Base-by-base conservation (phyloP, 306 rosid species). In the Psophocarpus tetragonolobus region DNA sequence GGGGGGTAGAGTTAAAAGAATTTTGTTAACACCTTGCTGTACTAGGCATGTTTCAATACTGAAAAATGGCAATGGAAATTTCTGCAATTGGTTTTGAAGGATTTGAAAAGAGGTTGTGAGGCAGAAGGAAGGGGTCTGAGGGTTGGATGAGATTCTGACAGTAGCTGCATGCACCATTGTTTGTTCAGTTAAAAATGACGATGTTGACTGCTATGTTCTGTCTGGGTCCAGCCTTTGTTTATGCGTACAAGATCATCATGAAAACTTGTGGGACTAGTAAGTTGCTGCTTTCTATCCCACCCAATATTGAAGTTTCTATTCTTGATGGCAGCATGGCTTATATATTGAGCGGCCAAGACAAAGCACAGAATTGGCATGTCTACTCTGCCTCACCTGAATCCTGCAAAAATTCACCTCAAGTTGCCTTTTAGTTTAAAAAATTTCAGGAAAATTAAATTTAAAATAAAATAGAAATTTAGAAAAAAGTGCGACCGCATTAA, bases 41-140 rank as follows among this genome's bases (percentile, higher is more conserved):
- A n/a, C n/a, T n/a, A n/a, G n/a, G n/a, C n/a, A n/a, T n/a, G 24
- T 38, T 44, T 67, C 26, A 51, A 2, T 36, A 36, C 77, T 67
- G 82, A 73, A 78, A 29, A 68, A 64, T 79, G 68, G 80, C 86
- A 17, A 63, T 86, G 90, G 70, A 73, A 4, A 87, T 80, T 56
- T 88, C 94, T 57, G 89, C 92, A 9, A 88, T 90, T 33, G 94
- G 94, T 75, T 90, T 90, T 15, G 94, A 90, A 85, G 94, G 94
- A 2, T 90, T 54, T 1, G 94, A 90, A 30, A 90, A 90, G 82
- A 86, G 94, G 87, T 84, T 90, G 68, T 42, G 94, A 86, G 71
- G 89, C 94, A 17, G 89, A 85, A 39, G 94, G 94, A 18, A 83
- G 72, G 87, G 92, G 94, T 58, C 68, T 90, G 15, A 79, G 90